Evolutionary conservation across 768 basidiomycete genomes (phyloP), one percentile per base, ranked within the genome.

Genomic region (Hygrocybe coccinea): DNA sequence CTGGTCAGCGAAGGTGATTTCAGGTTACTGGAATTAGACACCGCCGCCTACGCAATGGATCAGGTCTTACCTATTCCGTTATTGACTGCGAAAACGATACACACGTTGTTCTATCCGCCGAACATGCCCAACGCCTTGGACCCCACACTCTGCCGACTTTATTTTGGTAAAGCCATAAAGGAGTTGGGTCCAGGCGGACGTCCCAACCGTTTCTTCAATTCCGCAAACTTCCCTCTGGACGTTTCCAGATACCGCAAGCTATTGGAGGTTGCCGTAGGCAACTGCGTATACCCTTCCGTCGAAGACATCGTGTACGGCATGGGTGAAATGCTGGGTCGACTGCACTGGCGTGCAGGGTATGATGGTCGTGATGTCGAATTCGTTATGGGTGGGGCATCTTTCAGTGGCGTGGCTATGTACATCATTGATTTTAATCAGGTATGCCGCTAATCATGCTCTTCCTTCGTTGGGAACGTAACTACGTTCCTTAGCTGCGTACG

Each of bases 381-480:
- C 52, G 60, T 68, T 8, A 45, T 70, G 54, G 66, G 63, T 12
- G 69, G 70, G 21, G 57, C 19, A 5, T 43, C 41, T n/a, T 62
- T 57, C 52, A 56, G 59, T 50, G 60, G 58, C 15, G 49, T 62
- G 14, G 25, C 41, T 9, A 58, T 61, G 24, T 56, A 60, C 51
- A 53, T 67, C 24, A 68, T 71, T 36, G 69, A 69, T 58, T 70
- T 69, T 46, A 68, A 69, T 44, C 70, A 71, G 63, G 69, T 67
- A 57, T 38, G 54, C 56, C 19, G 17, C 36, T 47, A 37, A 29
- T 52, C 38, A 22, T 12, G 22, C 46, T 17, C 14, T 19, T 39
- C 15, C 49, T 54, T 39, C 37, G 15, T 36, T 51, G 41, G 25
- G 50, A 41, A 46, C 22, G 33, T 44, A 36, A 47, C 36, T n/a